Evolutionary conservation across 768 basidiomycete genomes (phyloP).

Genomic region (Calocera cornea): DNA sequence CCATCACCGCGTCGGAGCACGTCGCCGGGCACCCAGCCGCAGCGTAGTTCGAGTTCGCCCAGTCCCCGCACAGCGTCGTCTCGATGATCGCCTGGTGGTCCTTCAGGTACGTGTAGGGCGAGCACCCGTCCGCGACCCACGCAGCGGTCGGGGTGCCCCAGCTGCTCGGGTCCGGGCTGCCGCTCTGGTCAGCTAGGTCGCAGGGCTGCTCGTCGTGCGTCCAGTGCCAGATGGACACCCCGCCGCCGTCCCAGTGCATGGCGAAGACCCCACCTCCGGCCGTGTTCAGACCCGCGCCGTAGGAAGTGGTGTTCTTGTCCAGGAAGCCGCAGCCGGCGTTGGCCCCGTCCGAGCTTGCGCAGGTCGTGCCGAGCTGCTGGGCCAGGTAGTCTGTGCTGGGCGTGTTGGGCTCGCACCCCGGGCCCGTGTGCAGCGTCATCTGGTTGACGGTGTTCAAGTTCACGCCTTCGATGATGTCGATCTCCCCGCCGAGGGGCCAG

Average conservation of each 20-base stretch:
- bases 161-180: slow-evolving; percentile 27
- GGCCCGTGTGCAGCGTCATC: slow-evolving; percentile 30
- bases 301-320: slow-evolving; percentile 25
- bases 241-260: slow-evolving; percentile 27
- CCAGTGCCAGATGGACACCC: slow-evolving; percentile 39
- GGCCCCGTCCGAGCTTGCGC: slow-evolving; percentile 22
- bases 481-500: slow-evolving; percentile 23
- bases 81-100: slow-evolving; percentile 31
- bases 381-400: slow-evolving; percentile 20
- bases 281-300: slow-evolving; percentile 32
- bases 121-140: slow-evolving; percentile 28
- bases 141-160: slow-evolving; percentile 33
- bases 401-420: slow-evolving; percentile 29
- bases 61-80: slow-evolving; percentile 34
- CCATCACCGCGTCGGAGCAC: slow-evolving; percentile 31
- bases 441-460: slow-evolving; percentile 30
- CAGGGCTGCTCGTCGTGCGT: slow-evolving; percentile 25
- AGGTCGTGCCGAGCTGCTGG: slow-evolving; percentile 22
- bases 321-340: slow-evolving; percentile 33
- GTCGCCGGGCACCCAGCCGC: slow-evolving; percentile 23
- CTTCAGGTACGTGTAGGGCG: slow-evolving; percentile 26
- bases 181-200: slow-evolving; percentile 23
- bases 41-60: slow-evolving; percentile 29
- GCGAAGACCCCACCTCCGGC: slow-evolving; percentile 37
- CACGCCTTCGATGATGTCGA: slow-evolving; percentile 35